A percentile compares a stretch with the other conserved stretches of the same genome.
These are phyloP conservation scores for Myriosclerotinia curreyana DNA, from an alignment of 2,329 filamentous ascomycete genomes.

Conservation along the genomic window DNA sequence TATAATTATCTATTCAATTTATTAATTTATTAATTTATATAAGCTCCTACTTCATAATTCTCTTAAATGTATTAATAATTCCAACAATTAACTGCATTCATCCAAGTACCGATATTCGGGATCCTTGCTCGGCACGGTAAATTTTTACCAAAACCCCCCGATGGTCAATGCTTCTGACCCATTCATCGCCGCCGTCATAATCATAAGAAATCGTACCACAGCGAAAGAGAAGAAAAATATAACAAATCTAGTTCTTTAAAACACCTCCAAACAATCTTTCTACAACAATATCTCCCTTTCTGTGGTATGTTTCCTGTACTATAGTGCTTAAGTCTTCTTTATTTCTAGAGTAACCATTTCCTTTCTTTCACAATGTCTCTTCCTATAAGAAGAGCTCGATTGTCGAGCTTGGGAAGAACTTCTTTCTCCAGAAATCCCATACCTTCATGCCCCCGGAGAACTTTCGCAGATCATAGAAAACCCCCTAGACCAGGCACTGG, in stretches of 20 bases:
- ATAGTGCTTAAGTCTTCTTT: constrained; percentile 25
- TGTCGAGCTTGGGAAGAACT: constrained; percentile 21
- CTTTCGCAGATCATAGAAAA: constrained; percentile 28
- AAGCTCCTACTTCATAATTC: not conserved
- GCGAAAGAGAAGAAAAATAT: not conserved
- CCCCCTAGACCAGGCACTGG: constrained; percentile 25
- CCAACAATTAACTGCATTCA: not conserved
- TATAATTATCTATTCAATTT: no score
- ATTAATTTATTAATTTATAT: no score
- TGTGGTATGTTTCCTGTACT: constrained; percentile 34
- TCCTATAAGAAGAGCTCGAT: constrained; percentile 23
- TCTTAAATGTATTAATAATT: not conserved
- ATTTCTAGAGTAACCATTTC: not conserved
- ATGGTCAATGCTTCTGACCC: constrained; percentile 16
- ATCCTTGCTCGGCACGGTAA: not conserved
- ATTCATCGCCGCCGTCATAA: constrained; percentile 17
- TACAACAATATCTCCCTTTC: constrained; percentile 25
- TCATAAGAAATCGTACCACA: constrained; percentile 20
- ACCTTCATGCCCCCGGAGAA: constrained; percentile 29
- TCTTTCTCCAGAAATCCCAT: constrained; percentile 5
- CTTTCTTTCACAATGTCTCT: constrained; percentile 33
- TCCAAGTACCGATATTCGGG: not conserved
- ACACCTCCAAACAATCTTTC: not conserved
- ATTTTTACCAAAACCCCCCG: not conserved
- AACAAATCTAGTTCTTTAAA: not conserved